Conservation (phyloP, 495 filamentous ascomycete genomes). For the Rusavskia elegans region DNA sequence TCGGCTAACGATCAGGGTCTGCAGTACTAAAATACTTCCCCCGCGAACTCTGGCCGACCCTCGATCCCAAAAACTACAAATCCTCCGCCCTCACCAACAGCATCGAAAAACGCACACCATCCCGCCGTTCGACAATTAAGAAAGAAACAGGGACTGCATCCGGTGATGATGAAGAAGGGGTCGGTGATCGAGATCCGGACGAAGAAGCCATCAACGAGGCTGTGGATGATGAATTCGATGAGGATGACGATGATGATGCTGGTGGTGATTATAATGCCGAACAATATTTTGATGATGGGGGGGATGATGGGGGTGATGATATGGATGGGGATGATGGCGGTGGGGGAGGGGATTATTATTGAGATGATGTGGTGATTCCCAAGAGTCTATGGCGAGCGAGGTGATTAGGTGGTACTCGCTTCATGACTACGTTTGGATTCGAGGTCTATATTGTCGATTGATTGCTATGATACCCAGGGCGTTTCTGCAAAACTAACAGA, state of each 20-base stretch:
- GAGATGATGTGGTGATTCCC: not conserved
- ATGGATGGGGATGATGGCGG: slow-evolving; percentile 34
- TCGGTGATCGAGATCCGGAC: slow-evolving; percentile 20
- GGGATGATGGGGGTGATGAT: slow-evolving; percentile 39
- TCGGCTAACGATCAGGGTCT: not conserved
- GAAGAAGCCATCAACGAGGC: slow-evolving; percentile 35
- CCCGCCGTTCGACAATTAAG: slow-evolving; percentile 8
- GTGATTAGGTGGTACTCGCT: too few relatives aligned
- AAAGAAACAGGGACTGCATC: slow-evolving; percentile 22
- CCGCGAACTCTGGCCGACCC: slow-evolving; percentile 33
- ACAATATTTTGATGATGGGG: slow-evolving; percentile 48
- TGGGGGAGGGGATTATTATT: slow-evolving; percentile 28
- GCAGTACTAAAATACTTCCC: slow-evolving; percentile 41
- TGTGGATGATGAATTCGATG: slow-evolving; percentile 39
- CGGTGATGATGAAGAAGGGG: slow-evolving; percentile 32
- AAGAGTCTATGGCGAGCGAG: too few relatives aligned
- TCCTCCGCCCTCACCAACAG: slow-evolving; percentile 13
- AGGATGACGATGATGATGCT: slow-evolving; percentile 42
- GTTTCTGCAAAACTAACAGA: too few relatives aligned
- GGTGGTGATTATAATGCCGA: slow-evolving; percentile 48
- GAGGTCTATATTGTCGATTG: too few relatives aligned
- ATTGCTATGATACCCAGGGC: too few relatives aligned
- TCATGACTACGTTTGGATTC: too few relatives aligned
- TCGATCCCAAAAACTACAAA: slow-evolving; percentile 29
- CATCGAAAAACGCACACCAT: not conserved